Base-by-base conservation (phyloP, 2,329 filamentous ascomycete genomes). In the Alternaria sp. region DNA sequence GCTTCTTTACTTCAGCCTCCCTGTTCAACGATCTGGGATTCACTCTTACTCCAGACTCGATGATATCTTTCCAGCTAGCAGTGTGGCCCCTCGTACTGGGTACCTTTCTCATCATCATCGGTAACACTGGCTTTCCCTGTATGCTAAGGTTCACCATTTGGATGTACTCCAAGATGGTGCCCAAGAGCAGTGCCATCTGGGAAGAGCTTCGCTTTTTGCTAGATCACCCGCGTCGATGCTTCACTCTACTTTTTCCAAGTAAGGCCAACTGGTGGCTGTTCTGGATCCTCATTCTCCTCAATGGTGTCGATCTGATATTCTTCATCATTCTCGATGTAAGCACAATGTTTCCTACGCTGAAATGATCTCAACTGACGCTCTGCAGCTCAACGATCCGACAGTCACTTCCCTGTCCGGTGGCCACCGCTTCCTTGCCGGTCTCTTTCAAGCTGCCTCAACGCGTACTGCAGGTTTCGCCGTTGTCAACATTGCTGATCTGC, bases 201-300 rank as follows among this genome's bases (percentile, higher is more conserved):
- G 94, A 99, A 76, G 94, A 97, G 75, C 81, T 98, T 10, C 86
- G 87, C 36, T 99, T 99, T 70, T 81, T 99, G 21, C 85, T 99
- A 1, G 94, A 98, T 71, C 95, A 99, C 68, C 95, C 95, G 0
- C 90, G 95, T 73, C 90, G 95, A 54, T 99, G 95, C 79, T 99
- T 99, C 73, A 99, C 95, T 0, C 82, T 99, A 13, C 82, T 99
- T 0, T 99, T 99, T 67, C 95, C 95, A 0, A 89, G 90, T 0
- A 88, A 87, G 53, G 92, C 94, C 2, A 98, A 92, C 1, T 98
- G 95, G 95, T 97, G 93, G 92, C 83, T 99, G 0, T 96, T 98
- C 73, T 90, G 87, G 78, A 90, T 97, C 29, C 82, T 99, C 6
- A 82, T 96, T 4, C 75, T 89, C 2, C 83, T 99, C 59, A 99